Conservation (phyloP, 73 alveolate genomes). For the Urostyla sp. region DNA sequence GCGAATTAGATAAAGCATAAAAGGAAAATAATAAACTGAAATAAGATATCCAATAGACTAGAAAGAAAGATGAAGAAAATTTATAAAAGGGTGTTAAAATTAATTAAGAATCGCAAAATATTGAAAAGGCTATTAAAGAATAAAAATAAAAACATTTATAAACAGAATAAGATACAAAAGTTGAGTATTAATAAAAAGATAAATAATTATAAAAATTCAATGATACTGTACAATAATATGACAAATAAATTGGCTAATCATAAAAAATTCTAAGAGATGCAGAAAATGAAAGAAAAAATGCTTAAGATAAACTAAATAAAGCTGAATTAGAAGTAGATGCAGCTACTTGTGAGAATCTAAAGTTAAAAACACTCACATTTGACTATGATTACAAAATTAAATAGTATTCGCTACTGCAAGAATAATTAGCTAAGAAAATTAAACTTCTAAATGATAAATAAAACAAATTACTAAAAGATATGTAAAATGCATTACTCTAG, state of each 20-base stretch:
- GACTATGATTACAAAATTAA: constrained; percentile 4
- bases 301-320: background rate
- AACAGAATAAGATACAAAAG: background rate
- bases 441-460: background rate
- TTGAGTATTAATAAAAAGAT: background rate
- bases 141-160: background rate
- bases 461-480: background rate
- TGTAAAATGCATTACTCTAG: background rate
- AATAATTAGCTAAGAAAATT: background rate
- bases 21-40: background rate
- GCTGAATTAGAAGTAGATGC: background rate
- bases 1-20: background rate
- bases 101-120: background rate
- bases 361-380: constrained; percentile 10
- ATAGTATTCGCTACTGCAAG: background rate
- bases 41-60: background rate
- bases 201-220: background rate
- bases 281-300: background rate
- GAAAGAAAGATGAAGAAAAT: background rate
- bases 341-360: constrained; percentile 6
- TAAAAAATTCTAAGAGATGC: background rate
- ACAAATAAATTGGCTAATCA: background rate
- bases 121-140: constrained; percentile 8
- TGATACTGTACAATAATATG: background rate
- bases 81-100: background rate